phyloP scores from a whole-genome alignment of 2,329 filamentous ascomycete genomes.

The Penicillium paneum region DNA sequence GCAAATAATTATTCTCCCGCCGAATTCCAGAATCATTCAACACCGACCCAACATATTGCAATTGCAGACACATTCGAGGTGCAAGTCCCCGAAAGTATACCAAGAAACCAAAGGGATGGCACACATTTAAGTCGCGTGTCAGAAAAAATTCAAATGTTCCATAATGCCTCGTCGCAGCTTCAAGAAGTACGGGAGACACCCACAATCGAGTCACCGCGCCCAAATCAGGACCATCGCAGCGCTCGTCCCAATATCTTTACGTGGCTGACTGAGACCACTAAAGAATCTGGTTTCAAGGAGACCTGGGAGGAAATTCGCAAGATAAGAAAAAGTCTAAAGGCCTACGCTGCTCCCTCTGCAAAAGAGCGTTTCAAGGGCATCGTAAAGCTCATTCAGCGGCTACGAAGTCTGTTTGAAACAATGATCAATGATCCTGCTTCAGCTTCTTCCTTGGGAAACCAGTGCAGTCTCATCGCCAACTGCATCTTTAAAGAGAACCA shows the following conservation, averaged over 20 bases:
- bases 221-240: not conserved
- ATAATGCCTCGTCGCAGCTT: not conserved
- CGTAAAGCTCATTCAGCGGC: not conserved
- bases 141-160: not conserved
- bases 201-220: not conserved
- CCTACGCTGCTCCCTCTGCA: not conserved
- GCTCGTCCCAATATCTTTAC: not conserved
- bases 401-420: not conserved
- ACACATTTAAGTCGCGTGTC: not conserved
- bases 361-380: not conserved
- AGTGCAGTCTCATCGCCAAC: slow-evolving; percentile 2
- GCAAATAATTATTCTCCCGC: not conserved
- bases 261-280: not conserved
- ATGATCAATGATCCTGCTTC: not conserved
- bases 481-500: slow-evolving; percentile 5
- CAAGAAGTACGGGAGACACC: not conserved
- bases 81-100: not conserved
- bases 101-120: not conserved
- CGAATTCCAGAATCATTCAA: not conserved
- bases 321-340: not conserved
- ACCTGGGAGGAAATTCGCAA: not conserved
- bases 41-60: not conserved
- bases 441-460: not conserved
- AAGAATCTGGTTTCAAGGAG: slow-evolving; percentile 6
- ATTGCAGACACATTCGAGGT: not conserved